These are phyloP conservation scores for Eucalyptus pauciflora DNA, from an alignment of 345 rosid genomes.

Conservation along the genomic window DNA sequence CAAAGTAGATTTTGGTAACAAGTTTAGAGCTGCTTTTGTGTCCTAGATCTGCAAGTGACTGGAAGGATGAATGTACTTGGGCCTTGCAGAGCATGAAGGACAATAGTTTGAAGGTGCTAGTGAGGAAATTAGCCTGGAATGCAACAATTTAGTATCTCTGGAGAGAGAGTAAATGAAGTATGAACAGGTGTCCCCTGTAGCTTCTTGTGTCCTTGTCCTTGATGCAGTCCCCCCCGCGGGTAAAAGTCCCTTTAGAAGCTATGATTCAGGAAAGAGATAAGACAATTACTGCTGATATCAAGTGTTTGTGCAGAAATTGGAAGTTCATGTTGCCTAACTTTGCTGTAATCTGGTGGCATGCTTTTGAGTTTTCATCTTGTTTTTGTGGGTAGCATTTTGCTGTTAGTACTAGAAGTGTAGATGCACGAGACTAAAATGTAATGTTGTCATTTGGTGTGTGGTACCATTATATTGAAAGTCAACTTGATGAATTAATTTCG, in stretches of 20 bases:
- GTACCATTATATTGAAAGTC: neutral
- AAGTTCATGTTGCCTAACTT: neutral
- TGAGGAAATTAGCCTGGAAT: neutral
- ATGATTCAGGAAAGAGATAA: neutral
- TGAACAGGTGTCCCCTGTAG: neutral
- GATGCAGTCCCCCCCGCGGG: neutral
- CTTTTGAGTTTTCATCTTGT: neutral
- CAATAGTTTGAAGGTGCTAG: too few relatives aligned
- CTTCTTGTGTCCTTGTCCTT: neutral
- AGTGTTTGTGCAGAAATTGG: neutral
- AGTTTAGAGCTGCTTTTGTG: neutral
- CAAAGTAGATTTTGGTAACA: neutral
- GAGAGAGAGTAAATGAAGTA: neutral
- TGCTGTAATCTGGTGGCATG: neutral
- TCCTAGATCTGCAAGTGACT: neutral
- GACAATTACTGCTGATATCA: neutral
- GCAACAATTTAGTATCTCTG: neutral
- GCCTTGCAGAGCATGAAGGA: too few relatives aligned
- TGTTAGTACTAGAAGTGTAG: neutral
- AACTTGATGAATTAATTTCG: neutral
- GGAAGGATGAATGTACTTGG: neutral
- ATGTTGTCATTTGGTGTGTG: neutral
- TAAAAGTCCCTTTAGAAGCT: neutral
- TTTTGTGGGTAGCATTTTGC: neutral
- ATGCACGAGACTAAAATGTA: neutral